phyloP scores from a whole-genome alignment of 148 eudicot genomes.

The Chenopodium suecicum region DNA sequence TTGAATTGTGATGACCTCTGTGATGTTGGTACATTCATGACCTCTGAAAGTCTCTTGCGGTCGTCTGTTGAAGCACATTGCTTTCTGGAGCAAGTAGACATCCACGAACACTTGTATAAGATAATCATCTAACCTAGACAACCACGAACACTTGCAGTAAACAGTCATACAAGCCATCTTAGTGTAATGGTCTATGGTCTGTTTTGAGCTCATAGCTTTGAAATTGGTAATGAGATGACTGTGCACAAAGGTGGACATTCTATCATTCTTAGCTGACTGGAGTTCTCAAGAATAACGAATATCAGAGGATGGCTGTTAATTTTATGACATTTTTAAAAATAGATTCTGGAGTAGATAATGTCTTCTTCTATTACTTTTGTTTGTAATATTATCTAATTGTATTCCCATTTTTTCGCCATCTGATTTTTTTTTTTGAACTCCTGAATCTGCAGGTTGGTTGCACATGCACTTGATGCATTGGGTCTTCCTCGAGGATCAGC shows the following conservation, averaged over 20 bases:
- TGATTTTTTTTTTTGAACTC: background rate
- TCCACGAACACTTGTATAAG: background rate
- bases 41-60: background rate
- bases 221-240: background rate
- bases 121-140: background rate
- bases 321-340: background rate
- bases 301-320: background rate
- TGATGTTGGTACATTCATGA: background rate
- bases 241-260: background rate
- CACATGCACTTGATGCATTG: conserved; percentile 71
- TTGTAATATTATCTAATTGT: background rate
- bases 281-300: background rate
- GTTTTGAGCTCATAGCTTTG: background rate
- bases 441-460: conserved; percentile 57
- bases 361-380: background rate
- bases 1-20: background rate
- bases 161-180: background rate
- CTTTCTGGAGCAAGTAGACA: background rate
- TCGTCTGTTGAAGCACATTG: background rate
- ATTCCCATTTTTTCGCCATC: background rate
- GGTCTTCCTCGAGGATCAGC: conserved; percentile 79
- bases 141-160: background rate
- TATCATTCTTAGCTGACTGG: background rate
- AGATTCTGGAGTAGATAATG: background rate
- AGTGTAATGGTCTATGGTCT: background rate